Evolutionary conservation across 495 filamentous ascomycete species (phyloP), one percentile per base, ranked within the genome.

Genomic region (Daldinia grandis): DNA sequence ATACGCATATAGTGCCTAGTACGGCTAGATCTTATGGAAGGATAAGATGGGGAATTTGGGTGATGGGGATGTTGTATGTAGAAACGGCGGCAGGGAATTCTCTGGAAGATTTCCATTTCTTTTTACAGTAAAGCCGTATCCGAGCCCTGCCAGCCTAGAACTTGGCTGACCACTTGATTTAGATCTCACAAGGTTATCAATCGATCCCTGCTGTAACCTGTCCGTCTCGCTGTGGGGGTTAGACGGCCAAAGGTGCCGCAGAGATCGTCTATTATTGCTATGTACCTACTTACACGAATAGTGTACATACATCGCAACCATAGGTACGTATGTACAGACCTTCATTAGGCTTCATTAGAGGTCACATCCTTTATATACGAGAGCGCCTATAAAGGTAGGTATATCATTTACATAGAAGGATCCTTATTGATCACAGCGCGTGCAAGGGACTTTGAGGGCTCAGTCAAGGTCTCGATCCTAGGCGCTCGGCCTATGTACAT

Each of bases 161-260:
- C 62, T 66, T 59, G 61, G 66, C 65, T 59, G 31, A 44, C 64
- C 53, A 70, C 61, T 64, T 66, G 66, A 64, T 63, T 67, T 68
- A 68, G 70, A 73, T 73, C 65, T 69, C 62, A 66, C 62, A 69
- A 69, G 65, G 65, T 67, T 73, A 69, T 73, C 62, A 73, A 66
- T 66, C 49, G 21, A 68, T 55, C 70, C 70, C 42, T 73, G 70
- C 44, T 64, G 55, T 60, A 50, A 65, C 64, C 35, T 44, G 60
- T 21, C 66, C 33, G 51, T 56, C 71, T 65, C 62, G 44, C 57
- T 69, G 70, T 69, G 70, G 70, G 70, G 69, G 69, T 57, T 38
- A 37, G 56, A 30, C 35, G 35, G 58, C 40, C 30, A 63, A 63
- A 47, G 35, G 50, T 56, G 64, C 64, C 64, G 49, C 24, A 58